phyloP scores from a whole-genome alignment of 2,329 filamentous ascomycete genomes.

The Fusarium sp. region DNA sequence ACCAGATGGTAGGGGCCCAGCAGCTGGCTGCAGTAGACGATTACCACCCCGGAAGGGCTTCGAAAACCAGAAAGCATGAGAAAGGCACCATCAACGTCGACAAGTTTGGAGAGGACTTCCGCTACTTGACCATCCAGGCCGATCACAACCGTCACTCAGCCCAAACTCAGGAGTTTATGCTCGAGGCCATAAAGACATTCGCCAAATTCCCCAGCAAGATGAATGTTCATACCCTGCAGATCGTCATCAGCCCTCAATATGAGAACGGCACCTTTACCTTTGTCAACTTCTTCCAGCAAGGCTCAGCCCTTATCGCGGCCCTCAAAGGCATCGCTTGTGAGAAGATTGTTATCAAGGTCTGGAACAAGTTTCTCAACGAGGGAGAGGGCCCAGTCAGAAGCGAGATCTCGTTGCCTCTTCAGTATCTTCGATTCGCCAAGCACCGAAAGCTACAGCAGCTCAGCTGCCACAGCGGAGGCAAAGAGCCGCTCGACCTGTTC shows the following conservation, averaged over 20 bases:
- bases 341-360: slow-evolving; percentile 52
- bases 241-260: slow-evolving; percentile 53
- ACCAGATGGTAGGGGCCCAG: slow-evolving; percentile 25
- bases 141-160: slow-evolving; percentile 54
- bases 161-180: slow-evolving; percentile 47
- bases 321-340: slow-evolving; percentile 51
- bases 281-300: slow-evolving; percentile 50
- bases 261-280: slow-evolving; percentile 47
- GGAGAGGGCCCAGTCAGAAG: neutral
- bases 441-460: slow-evolving; percentile 7
- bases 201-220: slow-evolving; percentile 21
- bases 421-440: slow-evolving; percentile 26
- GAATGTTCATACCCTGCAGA: slow-evolving; percentile 56
- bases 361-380: slow-evolving; percentile 36
- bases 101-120: slow-evolving; percentile 55
- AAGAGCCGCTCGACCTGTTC: slow-evolving; percentile 19
- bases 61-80: slow-evolving; percentile 7
- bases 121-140: slow-evolving; percentile 56
- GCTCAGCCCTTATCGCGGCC: slow-evolving; percentile 45
- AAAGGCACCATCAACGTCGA: slow-evolving; percentile 47
- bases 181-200: slow-evolving; percentile 54
- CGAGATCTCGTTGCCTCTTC: slow-evolving; percentile 19
- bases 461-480: neutral
- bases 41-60: slow-evolving; percentile 9
- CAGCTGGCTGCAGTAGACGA: slow-evolving; percentile 30